A percentile compares a stretch with the other conserved stretches of the same genome.
These are phyloP conservation scores for Aspergillus quadricinctus DNA, from an alignment of 2,329 filamentous ascomycete species.

Conservation along the genomic window DNA sequence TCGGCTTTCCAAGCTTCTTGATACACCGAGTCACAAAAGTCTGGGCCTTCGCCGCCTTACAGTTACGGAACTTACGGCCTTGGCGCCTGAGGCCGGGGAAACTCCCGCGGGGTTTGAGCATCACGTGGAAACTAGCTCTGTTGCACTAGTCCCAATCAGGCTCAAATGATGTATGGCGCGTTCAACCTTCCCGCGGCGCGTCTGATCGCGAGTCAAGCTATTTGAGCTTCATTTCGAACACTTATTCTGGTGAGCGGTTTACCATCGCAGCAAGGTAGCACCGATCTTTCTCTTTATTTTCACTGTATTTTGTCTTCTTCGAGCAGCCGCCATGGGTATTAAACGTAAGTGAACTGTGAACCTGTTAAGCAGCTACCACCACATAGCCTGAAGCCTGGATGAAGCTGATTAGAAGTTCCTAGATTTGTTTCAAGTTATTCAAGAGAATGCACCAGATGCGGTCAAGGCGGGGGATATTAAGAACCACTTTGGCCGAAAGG, in stretches of 20 bases:
- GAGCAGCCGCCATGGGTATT: conserved; percentile 43
- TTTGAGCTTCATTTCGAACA: background rate
- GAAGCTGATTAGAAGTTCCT: conserved; percentile 11
- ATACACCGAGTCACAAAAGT: background rate
- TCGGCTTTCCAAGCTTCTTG: background rate
- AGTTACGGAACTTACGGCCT: accelerated
- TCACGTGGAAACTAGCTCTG: conserved; percentile 15
- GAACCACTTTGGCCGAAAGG: conserved; percentile 96
- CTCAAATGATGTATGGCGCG: conserved; percentile 18
- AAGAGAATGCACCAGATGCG: conserved; percentile 89
- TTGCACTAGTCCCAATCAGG: conserved; percentile 13
- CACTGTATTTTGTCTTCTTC: background rate
- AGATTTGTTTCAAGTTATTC: conserved; percentile 75
- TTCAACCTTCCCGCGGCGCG: conserved; percentile 12
- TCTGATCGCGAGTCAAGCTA: conserved; percentile 7
- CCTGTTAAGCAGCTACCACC: conserved; percentile 53
- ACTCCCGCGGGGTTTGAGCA: background rate
- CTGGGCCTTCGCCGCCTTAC: background rate
- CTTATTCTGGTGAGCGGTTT: background rate
- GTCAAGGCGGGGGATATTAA: conserved; percentile 98
- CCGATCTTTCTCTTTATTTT: background rate
- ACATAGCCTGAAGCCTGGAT: conserved; percentile 34
- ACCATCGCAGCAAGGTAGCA: background rate
- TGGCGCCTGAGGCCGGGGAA: background rate
- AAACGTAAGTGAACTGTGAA: conserved; percentile 39